Percentiles rank a stretch among this genome's conserved stretches.
Evolutionary conservation across 257 asterid genomes (phyloP).

Genomic region (Solanum ossicruentum): DNA sequence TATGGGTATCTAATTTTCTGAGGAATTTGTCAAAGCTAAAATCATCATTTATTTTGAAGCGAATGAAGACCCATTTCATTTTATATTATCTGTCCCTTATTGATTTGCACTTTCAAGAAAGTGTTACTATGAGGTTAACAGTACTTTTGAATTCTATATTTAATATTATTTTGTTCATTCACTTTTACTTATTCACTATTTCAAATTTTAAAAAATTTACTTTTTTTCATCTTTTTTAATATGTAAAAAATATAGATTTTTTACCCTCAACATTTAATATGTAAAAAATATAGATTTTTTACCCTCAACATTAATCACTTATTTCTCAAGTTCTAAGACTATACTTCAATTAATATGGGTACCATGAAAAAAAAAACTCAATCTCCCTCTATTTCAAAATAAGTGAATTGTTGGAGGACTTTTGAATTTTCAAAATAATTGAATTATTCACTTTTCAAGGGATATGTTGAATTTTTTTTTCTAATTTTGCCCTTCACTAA

Average conservation of each 20-base stretch:
- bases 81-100: rapidly evolving
- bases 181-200: rapidly evolving
- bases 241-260: no score
- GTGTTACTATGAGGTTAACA: neutral
- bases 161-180: neutral
- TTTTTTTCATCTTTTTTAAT: neutral
- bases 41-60: neutral
- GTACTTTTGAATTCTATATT: neutral
- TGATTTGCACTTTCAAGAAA: rapidly evolving
- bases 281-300: no score
- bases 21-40: rapidly evolving
- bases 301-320: neutral
- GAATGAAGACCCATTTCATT: no score
- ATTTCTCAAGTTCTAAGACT: neutral
- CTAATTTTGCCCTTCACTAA: no score
- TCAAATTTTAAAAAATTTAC: neutral
- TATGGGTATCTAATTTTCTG: neutral
- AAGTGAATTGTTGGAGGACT: no score
- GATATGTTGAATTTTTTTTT: no score
- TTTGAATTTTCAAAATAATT: no score
- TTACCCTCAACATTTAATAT: neutral
- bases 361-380: neutral
- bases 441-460: no score
- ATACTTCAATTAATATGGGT: neutral
- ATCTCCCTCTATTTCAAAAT: no score